Conservation (phyloP, 2,329 filamentous ascomycete species). For the Botrytis paeoniae region DNA sequence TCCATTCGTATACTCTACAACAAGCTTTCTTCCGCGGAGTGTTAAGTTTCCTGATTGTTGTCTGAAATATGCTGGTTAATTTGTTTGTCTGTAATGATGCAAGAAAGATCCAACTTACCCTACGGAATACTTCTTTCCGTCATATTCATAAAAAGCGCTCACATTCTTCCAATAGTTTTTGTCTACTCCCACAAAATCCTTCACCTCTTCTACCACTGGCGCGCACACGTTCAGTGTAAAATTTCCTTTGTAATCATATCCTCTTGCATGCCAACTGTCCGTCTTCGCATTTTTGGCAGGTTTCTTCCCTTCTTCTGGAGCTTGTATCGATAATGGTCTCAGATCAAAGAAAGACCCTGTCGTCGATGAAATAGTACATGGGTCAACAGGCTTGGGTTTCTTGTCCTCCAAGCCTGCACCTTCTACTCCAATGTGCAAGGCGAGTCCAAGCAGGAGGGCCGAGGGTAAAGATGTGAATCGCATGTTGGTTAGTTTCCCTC, state of each 20-base stretch:
- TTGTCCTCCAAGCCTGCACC: conserved; percentile 32
- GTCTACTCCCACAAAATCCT: conserved; percentile 62
- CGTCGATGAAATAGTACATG: conserved; percentile 36
- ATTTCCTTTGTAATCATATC: conserved; percentile 75
- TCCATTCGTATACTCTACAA: conserved; percentile 73
- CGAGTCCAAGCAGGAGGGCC: conserved; percentile 32
- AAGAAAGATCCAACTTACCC: conserved; percentile 51
- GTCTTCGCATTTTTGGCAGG: conserved; percentile 52
- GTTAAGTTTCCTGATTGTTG: conserved; percentile 42
- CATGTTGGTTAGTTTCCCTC: conserved; percentile 24
- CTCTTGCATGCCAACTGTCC: conserved; percentile 61
- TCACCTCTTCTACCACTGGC: conserved; percentile 65
- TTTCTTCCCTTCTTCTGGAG: conserved; percentile 37
- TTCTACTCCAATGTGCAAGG: conserved; percentile 29
- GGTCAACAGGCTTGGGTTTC: conserved; percentile 31
- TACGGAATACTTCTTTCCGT: conserved; percentile 68
- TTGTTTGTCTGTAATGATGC: not conserved
- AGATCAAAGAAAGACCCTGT: conserved; percentile 38
- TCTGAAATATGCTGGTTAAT: conserved; percentile 20
- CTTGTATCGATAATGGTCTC: conserved; percentile 34
- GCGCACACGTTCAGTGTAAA: conserved; percentile 83
- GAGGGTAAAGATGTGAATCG: conserved; percentile 30
- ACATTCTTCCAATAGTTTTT: conserved; percentile 65
- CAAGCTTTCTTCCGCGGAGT: conserved; percentile 68
- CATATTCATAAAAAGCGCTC: conserved; percentile 70